Evolutionary conservation across 2,329 filamentous ascomycete species (phyloP).

Genomic region (Cadophora malorum): DNA sequence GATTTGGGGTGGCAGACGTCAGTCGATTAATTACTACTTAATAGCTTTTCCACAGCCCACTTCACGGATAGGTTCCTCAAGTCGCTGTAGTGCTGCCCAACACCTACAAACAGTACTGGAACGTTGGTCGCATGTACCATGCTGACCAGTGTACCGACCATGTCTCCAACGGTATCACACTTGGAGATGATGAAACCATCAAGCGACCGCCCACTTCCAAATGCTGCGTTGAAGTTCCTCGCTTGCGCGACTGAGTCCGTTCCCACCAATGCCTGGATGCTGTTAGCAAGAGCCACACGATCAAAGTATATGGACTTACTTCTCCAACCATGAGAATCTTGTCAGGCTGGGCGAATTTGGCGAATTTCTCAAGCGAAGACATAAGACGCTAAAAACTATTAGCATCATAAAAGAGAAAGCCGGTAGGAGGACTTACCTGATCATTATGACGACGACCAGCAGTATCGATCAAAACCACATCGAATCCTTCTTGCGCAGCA

Average conservation of each 20-base stretch:
- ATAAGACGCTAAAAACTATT: conserved; percentile 69
- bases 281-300: conserved; percentile 25
- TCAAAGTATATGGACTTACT: conserved; percentile 27
- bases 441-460: conserved; percentile 96
- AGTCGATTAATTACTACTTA: conserved; percentile 48
- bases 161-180: conserved; percentile 98
- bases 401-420: conserved; percentile 19
- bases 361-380: conserved; percentile 97
- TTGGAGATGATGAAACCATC: conserved; percentile 99
- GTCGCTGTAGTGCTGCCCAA: conserved; percentile 73
- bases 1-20: conserved; percentile 12
- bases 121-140: conserved; percentile 98
- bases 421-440: conserved; percentile 50
- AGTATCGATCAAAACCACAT: conserved; percentile 97
- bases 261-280: conserved; percentile 77
- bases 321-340: conserved; percentile 97
- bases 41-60: conserved; percentile 71
- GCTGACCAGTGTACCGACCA: conserved; percentile 86
- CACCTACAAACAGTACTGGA: conserved; percentile 89
- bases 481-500: conserved; percentile 76
- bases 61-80: conserved; percentile 72
- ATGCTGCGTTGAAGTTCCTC: conserved; percentile 92
- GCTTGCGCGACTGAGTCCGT: conserved; percentile 96
- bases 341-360: conserved; percentile 92
- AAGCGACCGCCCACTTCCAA: conserved; percentile 78